phyloP scores from a whole-genome alignment of 2,329 filamentous ascomycete genomes.

The Fusarium chuoi region DNA sequence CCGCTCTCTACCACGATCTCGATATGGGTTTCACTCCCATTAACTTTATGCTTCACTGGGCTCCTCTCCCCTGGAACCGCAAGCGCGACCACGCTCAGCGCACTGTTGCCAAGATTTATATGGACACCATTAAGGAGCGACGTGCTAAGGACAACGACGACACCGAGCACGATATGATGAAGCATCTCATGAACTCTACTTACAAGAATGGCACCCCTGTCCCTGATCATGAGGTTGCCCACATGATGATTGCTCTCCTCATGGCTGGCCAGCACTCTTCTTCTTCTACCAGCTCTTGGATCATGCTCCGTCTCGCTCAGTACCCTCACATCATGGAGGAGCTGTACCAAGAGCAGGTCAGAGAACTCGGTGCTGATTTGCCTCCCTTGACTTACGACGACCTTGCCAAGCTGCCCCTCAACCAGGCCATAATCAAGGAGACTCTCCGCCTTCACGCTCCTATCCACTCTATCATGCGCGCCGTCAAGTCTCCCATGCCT shows the following conservation, averaged over 20 bases:
- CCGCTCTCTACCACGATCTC: constrained; percentile 85
- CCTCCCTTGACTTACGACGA: constrained; percentile 81
- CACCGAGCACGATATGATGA: constrained; percentile 80
- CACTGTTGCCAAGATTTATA: constrained; percentile 84
- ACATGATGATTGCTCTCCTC: constrained; percentile 93
- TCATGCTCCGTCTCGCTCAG: constrained; percentile 81
- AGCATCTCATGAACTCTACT: constrained; percentile 84
- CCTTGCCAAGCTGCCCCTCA: constrained; percentile 80
- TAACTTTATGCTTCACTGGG: constrained; percentile 92
- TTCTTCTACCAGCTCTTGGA: constrained; percentile 85
- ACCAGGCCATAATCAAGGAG: constrained; percentile 88
- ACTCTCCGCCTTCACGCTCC: constrained; percentile 90
- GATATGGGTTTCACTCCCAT: constrained; percentile 90
- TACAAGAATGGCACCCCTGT: constrained; percentile 85
- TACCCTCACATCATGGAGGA: constrained; percentile 83
- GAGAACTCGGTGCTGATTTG: constrained; percentile 77
- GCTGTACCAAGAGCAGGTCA: constrained; percentile 83
- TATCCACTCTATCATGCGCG: constrained; percentile 94
- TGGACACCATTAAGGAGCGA: constrained; percentile 81
- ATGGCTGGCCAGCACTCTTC: constrained; percentile 95
- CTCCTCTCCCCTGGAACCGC: constrained; percentile 87
- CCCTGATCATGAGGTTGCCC: constrained; percentile 86
- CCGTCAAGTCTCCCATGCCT: constrained; percentile 87
- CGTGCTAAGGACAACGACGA: constrained; percentile 63
- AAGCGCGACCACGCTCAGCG: constrained; percentile 81